Percentiles rank a stretch among this genome's conserved stretches.
These are phyloP conservation scores for Phytophthora citricola DNA, from an alignment of 352 stramenopile species.

Conservation along the genomic window DNA sequence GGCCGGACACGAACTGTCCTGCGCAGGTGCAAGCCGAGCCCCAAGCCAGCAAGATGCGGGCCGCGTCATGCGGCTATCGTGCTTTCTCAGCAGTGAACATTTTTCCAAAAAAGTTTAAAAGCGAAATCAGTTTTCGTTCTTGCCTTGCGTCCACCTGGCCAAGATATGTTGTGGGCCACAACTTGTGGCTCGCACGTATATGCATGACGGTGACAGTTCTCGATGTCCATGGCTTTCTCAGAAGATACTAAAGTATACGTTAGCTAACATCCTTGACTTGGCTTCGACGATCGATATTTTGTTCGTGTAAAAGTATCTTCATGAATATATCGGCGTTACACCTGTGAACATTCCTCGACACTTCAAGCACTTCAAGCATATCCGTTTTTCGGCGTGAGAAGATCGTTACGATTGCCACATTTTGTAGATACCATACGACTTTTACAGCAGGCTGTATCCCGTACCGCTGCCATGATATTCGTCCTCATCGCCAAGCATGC, in stretches of 20 bases:
- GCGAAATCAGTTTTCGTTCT: too few relatives aligned
- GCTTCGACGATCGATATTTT: constrained; percentile 1
- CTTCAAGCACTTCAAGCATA: constrained; percentile 1
- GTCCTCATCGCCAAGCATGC: background rate
- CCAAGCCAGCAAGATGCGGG: constrained; percentile 19
- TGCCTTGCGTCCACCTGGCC: too few relatives aligned
- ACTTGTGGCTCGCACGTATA: too few relatives aligned
- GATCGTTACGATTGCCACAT: background rate
- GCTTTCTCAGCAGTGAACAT: constrained; percentile 17
- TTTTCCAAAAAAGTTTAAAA: constrained; percentile 3
- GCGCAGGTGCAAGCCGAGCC: constrained; percentile 10
- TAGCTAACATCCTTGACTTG: constrained; percentile 1
- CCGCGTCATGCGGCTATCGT: background rate
- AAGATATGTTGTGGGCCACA: too few relatives aligned
- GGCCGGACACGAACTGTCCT: constrained; percentile 14
- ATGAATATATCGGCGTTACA: background rate
- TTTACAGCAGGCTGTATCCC: constrained; percentile 2
- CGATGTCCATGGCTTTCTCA: too few relatives aligned
- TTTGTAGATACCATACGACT: background rate
- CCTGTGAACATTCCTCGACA: constrained; percentile 13
- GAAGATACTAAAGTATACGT: background rate
- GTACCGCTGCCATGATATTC: constrained; percentile 14
- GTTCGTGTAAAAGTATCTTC: constrained; percentile 14
- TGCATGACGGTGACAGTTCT: too few relatives aligned
- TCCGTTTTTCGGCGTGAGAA: constrained; percentile 3